Evolutionary conservation across 257 asterid genomes (phyloP).

Genomic region (Solanum pimpinellifolium): DNA sequence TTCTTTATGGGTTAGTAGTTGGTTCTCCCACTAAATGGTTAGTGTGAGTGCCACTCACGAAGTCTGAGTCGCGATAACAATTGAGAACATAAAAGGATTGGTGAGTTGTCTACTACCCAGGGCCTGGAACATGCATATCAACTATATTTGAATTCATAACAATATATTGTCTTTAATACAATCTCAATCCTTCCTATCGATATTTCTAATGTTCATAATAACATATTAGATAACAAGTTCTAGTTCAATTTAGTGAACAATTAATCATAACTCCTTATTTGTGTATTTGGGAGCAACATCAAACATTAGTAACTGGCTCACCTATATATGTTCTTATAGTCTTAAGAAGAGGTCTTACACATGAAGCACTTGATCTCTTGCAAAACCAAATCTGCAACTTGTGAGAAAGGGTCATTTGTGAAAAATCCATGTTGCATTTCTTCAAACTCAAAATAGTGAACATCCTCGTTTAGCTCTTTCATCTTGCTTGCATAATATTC

Average conservation of each 20-base stretch:
- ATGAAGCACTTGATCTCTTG: slow-evolving; percentile 26
- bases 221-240: neutral
- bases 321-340: neutral
- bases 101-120: neutral
- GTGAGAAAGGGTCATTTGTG: slow-evolving; percentile 38
- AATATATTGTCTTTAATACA: neutral
- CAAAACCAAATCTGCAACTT: slow-evolving; percentile 21
- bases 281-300: neutral
- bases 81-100: neutral
- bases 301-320: neutral
- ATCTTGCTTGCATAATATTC: slow-evolving; percentile 30
- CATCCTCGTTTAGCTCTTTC: slow-evolving; percentile 29
- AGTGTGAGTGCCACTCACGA: neutral
- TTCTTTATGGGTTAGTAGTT: neutral
- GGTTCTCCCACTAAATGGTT: neutral
- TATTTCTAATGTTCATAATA: neutral
- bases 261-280: neutral
- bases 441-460: slow-evolving; percentile 19
- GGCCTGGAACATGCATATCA: neutral
- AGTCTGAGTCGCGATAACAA: neutral
- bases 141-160: neutral
- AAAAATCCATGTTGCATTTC: slow-evolving; percentile 60
- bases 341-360: slow-evolving; percentile 1
- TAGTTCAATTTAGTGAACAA: neutral
- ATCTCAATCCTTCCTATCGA: neutral